phyloP scores from a whole-genome alignment of 2,329 filamentous ascomycete species.

The Beauveria rudraprayagi region DNA sequence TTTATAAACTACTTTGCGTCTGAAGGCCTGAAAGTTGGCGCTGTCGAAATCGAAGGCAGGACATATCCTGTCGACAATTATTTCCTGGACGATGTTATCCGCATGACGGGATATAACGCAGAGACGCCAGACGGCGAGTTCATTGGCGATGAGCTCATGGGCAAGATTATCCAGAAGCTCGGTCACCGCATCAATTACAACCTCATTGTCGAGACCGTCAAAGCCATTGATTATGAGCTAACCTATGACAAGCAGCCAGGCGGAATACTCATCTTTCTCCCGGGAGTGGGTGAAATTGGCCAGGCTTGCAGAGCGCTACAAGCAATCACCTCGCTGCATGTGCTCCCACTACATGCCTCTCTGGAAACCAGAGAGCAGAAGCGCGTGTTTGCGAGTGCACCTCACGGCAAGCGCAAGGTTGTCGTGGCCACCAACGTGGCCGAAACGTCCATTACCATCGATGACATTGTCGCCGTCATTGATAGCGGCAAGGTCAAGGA shows the following conservation, averaged over 20 bases:
- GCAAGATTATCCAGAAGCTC: slow-evolving; percentile 62
- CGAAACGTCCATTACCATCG: slow-evolving; percentile 97
- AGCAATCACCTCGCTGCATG: slow-evolving; percentile 56
- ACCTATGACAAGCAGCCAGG: slow-evolving; percentile 55
- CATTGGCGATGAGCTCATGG: slow-evolving; percentile 48
- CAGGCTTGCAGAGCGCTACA: slow-evolving; percentile 64
- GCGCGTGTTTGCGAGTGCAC: slow-evolving; percentile 70
- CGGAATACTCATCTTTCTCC: slow-evolving; percentile 91
- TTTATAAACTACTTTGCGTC: slow-evolving; percentile 79
- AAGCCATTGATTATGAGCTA: slow-evolving; percentile 72
- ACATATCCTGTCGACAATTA: slow-evolving; percentile 86
- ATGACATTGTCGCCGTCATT: slow-evolving; percentile 92
- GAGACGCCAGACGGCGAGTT: slow-evolving; percentile 39
- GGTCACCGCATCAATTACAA: slow-evolving; percentile 88
- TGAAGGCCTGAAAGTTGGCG: slow-evolving; percentile 59
- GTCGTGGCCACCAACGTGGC: slow-evolving; percentile 95
- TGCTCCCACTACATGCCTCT: slow-evolving; percentile 85
- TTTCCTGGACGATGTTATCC: slow-evolving; percentile 82
- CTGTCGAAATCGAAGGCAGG: slow-evolving; percentile 78
- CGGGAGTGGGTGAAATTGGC: slow-evolving; percentile 86
- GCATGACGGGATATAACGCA: slow-evolving; percentile 63
- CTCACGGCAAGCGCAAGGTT: slow-evolving; percentile 77
- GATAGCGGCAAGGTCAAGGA: slow-evolving; percentile 95
- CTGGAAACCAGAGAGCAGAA: slow-evolving; percentile 83
- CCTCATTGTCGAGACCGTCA: slow-evolving; percentile 71